A percentile compares a stretch with the other conserved stretches of the same genome.
phyloP scores from a whole-genome alignment of 257 asterid species.

The Orobanche coerulescens region DNA sequence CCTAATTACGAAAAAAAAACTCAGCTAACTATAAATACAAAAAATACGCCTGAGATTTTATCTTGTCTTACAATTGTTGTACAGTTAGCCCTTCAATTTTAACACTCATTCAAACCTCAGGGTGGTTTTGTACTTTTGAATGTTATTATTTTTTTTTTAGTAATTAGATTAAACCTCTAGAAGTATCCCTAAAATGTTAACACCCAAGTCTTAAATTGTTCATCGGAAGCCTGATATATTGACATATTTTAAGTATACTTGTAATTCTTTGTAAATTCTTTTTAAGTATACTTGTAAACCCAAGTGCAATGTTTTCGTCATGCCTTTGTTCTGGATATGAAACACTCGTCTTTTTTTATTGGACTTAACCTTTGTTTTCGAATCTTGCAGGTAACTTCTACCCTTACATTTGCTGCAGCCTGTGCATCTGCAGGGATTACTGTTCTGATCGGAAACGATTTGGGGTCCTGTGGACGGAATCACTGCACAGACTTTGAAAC shows the following conservation, averaged over 20 bases:
- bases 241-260: too few relatives aligned
- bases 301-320: not conserved
- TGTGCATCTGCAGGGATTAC: slow-evolving; percentile 97
- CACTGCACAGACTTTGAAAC: slow-evolving; percentile 83
- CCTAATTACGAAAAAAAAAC: too few relatives aligned
- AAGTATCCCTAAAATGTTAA: too few relatives aligned
- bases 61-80: not conserved
- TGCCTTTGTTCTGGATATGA: not conserved
- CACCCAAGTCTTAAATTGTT: too few relatives aligned
- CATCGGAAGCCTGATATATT: too few relatives aligned
- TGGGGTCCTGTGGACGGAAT: slow-evolving; percentile 58
- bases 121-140: too few relatives aligned
- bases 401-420: slow-evolving; percentile 94
- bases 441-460: slow-evolving; percentile 78
- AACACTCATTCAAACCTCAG: too few relatives aligned
- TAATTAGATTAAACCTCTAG: too few relatives aligned
- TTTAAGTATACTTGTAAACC: not conserved
- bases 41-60: not conserved
- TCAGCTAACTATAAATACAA: not conserved
- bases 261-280: too few relatives aligned
- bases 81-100: too few relatives aligned
- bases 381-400: slow-evolving; percentile 65
- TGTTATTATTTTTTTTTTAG: too few relatives aligned
- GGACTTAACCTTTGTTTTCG: slow-evolving; percentile 10
- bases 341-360: not conserved